A percentile compares a stretch with the other conserved stretches of the same genome.
These are phyloP conservation scores for Oryza glaberrima DNA, from an alignment of 176 grass and related monocot genomes.

Conservation along the genomic window DNA sequence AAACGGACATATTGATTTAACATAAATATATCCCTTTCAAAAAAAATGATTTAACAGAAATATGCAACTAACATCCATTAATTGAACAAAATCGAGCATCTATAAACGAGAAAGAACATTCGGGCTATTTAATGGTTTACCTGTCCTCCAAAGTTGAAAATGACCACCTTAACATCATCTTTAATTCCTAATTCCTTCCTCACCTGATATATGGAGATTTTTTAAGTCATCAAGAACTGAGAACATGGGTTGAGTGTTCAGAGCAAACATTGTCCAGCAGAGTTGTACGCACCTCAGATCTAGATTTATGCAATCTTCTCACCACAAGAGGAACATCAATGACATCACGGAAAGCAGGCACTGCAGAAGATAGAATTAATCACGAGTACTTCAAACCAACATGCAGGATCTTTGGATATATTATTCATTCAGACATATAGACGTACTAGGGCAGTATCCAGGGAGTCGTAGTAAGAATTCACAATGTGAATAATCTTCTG, in stretches of 20 bases:
- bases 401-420: neutral
- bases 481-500: constrained; percentile 93
- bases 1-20: neutral
- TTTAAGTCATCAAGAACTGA: constrained; percentile 35
- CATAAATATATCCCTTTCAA: neutral
- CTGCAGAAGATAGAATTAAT: constrained; percentile 53
- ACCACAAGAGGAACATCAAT: constrained; percentile 97
- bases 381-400: constrained; percentile 15
- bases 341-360: constrained; percentile 94
- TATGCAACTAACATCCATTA: neutral
- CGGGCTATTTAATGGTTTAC: constrained; percentile 41
- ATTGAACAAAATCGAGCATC: neutral
- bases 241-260: neutral
- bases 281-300: constrained; percentile 58
- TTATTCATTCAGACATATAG: constrained; percentile 11
- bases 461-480: constrained; percentile 96
- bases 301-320: constrained; percentile 84
- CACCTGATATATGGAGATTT: constrained; percentile 59
- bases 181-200: constrained; percentile 83
- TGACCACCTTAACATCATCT: constrained; percentile 88
- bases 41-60: neutral
- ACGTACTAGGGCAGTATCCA: constrained; percentile 97
- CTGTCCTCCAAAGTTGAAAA: constrained; percentile 99
- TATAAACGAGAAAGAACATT: neutral
- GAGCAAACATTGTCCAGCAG: constrained; percentile 7